Evolutionary conservation across 2,329 filamentous ascomycete species (phyloP).

Genomic region (Colletotrichum liaoningense): DNA sequence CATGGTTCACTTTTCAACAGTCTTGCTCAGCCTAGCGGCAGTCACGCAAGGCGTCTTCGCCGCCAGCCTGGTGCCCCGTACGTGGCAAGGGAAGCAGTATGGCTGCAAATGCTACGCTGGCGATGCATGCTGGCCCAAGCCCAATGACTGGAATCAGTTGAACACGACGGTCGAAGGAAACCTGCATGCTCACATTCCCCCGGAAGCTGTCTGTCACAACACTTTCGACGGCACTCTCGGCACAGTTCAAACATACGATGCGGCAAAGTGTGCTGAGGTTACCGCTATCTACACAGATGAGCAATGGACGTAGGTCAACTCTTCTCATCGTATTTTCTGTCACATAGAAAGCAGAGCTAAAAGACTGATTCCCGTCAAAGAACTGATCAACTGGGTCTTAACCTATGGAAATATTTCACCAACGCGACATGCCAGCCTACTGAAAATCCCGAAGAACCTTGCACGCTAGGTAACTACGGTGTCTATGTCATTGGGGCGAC

Average conservation of each 20-base stretch:
- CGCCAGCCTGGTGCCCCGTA: neutral
- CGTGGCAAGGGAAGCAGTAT: conserved; percentile 43
- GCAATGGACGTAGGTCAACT: conserved; percentile 48
- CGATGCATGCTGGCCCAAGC: conserved; percentile 46
- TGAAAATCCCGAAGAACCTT: conserved; percentile 44
- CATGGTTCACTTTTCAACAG: neutral
- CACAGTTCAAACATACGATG: conserved; percentile 48
- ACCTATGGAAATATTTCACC: conserved; percentile 54
- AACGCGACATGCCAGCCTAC: conserved; percentile 53
- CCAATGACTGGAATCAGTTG: conserved; percentile 42
- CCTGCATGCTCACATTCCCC: conserved; percentile 44
- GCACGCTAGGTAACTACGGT: conserved; percentile 52
- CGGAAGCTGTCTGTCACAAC: conserved; percentile 48
- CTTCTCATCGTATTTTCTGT: too few species aligned
- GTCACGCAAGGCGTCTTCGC: neutral
- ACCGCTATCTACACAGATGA: conserved; percentile 45
- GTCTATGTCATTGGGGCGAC: conserved; percentile 44
- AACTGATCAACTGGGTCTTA: conserved; percentile 43
- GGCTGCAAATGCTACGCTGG: conserved; percentile 47
- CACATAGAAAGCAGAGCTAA: neutral
- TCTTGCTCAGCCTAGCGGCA: neutral
- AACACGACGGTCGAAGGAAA: conserved; percentile 51
- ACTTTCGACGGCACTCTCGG: conserved; percentile 51
- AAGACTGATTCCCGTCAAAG: conserved; percentile 31
- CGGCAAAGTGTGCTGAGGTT: conserved; percentile 45